phyloP scores from a whole-genome alignment of 108 stramenopile genomes.

The Conticribra weissflogii region DNA sequence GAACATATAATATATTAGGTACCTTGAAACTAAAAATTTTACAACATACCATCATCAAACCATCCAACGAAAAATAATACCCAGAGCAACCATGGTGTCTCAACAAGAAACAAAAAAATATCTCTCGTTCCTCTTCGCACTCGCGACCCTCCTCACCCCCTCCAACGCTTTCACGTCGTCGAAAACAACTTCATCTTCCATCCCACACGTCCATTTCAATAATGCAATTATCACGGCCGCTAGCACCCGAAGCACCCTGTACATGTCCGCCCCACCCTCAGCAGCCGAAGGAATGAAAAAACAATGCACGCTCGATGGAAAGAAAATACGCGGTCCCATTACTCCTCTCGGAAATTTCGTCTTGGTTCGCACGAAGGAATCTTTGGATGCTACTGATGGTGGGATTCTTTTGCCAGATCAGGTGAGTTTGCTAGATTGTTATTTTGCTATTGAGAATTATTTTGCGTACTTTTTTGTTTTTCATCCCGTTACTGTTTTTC shows the following conservation, averaged over 20 bases:
- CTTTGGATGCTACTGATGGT: slow-evolving; percentile 86
- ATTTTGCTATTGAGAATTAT: slow-evolving; percentile 3
- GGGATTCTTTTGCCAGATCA: slow-evolving; percentile 92
- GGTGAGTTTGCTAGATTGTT: slow-evolving; percentile 15
- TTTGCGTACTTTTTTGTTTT: not conserved
- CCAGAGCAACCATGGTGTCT: too few species aligned
- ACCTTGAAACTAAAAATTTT: too few species aligned
- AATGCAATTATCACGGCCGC: too few species aligned
- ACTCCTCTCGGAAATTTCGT: slow-evolving; percentile 87
- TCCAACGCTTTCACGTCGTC: too few species aligned
- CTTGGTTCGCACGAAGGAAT: slow-evolving; percentile 83
- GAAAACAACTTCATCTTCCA: too few species aligned
- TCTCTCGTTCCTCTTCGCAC: not conserved
- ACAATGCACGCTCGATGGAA: slow-evolving; percentile 66
- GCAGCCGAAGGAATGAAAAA: slow-evolving; percentile 12
- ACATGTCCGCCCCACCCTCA: slow-evolving; percentile 13
- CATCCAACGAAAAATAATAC: too few species aligned
- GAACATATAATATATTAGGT: too few species aligned
- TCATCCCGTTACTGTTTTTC: not conserved
- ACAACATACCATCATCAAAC: too few species aligned
- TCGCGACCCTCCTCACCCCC: slow-evolving; percentile 3
- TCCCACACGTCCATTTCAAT: too few species aligned
- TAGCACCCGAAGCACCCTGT: too few species aligned
- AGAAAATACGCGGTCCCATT: slow-evolving; percentile 80
- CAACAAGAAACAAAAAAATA: too few species aligned